phyloP scores from a whole-genome alignment of 169 alveolate species.

The Cryptosporidium baileyi region DNA sequence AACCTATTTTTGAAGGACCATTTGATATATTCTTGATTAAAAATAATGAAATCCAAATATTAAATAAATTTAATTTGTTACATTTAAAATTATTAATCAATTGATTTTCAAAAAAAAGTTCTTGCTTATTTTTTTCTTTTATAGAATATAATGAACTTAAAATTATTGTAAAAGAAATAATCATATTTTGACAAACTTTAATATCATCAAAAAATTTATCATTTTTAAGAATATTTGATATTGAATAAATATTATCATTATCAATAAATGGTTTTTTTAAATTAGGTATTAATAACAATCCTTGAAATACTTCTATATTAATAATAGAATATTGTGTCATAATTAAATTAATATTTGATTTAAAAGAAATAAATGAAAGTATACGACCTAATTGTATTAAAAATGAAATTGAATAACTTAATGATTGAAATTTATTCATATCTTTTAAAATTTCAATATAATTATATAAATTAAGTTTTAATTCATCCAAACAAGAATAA shows the following conservation, averaged over 20 bases:
- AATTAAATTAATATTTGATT: background rate
- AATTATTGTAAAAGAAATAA: conserved; percentile 9
- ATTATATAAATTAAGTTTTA: background rate
- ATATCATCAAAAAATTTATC: background rate
- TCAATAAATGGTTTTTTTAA: background rate
- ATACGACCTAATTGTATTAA: conserved; percentile 26
- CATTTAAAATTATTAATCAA: background rate
- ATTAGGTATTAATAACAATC: background rate
- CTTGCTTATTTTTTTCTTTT: background rate
- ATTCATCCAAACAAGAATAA: background rate
- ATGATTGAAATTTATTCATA: background rate
- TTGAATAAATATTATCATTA: background rate
- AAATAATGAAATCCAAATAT: background rate
- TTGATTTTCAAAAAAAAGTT: background rate
- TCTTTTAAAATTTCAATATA: background rate
- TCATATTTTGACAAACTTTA: background rate
- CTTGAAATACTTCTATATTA: conserved; percentile 35
- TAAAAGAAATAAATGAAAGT: background rate
- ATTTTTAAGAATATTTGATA: background rate
- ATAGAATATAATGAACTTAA: conserved; percentile 15
- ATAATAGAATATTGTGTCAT: background rate
- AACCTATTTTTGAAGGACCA: background rate
- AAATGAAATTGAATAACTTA: background rate
- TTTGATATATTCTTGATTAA: background rate
- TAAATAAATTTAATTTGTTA: background rate